Evolutionary conservation across 345 rosid species (phyloP).

Genomic region (Salix purpurea): DNA sequence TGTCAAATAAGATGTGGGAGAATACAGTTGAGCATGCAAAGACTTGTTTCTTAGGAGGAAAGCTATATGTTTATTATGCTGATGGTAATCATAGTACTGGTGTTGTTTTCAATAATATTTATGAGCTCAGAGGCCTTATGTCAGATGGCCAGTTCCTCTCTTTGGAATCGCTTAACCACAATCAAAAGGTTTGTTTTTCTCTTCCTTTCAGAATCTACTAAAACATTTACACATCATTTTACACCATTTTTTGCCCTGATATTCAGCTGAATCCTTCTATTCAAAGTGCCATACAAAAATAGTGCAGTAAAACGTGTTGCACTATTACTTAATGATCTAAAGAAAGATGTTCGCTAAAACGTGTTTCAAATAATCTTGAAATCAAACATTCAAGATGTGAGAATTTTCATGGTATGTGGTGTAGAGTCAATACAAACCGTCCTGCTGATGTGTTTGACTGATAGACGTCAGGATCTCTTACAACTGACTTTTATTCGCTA

Average conservation of each 20-base stretch:
- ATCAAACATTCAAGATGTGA: background rate
- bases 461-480: background rate
- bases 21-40: constrained; percentile 90
- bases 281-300: background rate
- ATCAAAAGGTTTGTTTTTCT: constrained; percentile 58
- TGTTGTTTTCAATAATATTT: constrained; percentile 77
- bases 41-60: constrained; percentile 80
- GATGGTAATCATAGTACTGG: constrained; percentile 52
- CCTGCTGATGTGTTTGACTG: background rate
- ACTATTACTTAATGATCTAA: background rate
- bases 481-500: background rate
- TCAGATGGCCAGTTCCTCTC: constrained; percentile 70
- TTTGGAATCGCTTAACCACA: constrained; percentile 64
- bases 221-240: background rate
- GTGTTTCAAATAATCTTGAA: background rate
- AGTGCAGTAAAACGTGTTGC: background rate
- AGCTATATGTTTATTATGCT: constrained; percentile 68
- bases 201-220: background rate
- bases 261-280: background rate
- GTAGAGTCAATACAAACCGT: background rate
- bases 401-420: background rate
- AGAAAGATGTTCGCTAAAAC: background rate
- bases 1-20: constrained; percentile 99
- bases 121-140: constrained; percentile 77
- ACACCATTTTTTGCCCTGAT: background rate